phyloP scores from a whole-genome alignment of 495 filamentous ascomycete genomes.

The Penicillium manginii region DNA sequence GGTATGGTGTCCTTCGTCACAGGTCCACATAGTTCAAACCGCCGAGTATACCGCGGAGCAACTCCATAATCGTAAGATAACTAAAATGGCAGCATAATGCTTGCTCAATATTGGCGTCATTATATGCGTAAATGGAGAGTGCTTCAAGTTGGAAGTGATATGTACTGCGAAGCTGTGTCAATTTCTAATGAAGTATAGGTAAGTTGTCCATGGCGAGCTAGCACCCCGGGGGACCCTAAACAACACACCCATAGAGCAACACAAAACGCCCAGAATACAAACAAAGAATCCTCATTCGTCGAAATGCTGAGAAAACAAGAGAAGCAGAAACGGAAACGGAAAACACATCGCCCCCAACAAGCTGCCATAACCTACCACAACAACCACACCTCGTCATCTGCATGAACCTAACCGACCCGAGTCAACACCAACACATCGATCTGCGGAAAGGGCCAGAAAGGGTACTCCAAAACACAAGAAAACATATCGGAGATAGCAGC shows the following conservation, averaged over 20 bases:
- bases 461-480: slow-evolving; percentile 16
- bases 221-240: too few relatives aligned
- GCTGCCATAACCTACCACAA: slow-evolving; percentile 9
- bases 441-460: slow-evolving; percentile 9
- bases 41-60: not conserved
- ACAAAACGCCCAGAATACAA: not conserved
- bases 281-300: not conserved
- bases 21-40: slow-evolving; percentile 3
- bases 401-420: slow-evolving; percentile 20
- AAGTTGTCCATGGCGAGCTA: too few relatives aligned
- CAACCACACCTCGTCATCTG: slow-evolving; percentile 14
- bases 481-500: slow-evolving; percentile 24
- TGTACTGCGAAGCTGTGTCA: not conserved
- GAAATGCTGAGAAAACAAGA: too few relatives aligned
- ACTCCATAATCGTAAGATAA: slow-evolving; percentile 14
- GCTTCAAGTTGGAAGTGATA: not conserved
- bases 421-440: slow-evolving; percentile 15
- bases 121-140: not conserved
- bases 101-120: slow-evolving; percentile 8
- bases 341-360: not conserved
- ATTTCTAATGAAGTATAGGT: too few relatives aligned
- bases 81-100: not conserved
- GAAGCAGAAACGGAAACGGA: not conserved
- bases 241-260: not conserved
- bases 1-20: slow-evolving; percentile 2